phyloP scores from a whole-genome alignment of 2,329 filamentous ascomycete species.

The Phaeophleospora eucalypticola region DNA sequence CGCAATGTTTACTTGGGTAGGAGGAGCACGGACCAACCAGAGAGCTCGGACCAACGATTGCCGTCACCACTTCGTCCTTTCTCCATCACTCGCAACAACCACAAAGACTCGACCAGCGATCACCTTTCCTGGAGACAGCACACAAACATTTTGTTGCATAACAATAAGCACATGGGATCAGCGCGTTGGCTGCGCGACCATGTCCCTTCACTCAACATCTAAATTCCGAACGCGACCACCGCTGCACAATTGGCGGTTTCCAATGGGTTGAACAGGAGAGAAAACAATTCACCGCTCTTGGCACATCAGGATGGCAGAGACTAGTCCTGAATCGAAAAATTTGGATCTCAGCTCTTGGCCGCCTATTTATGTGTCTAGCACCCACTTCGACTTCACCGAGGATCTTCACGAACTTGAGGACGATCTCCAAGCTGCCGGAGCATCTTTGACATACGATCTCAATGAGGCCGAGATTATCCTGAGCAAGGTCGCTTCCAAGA shows the following conservation, averaged over 20 bases:
- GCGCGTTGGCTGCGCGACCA: too few relatives aligned
- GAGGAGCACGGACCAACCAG: too few relatives aligned
- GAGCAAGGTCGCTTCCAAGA: conserved; percentile 65
- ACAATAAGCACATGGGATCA: too few relatives aligned
- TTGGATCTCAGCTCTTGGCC: conserved; percentile 50
- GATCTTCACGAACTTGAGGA: conserved; percentile 63
- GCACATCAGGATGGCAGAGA: background rate
- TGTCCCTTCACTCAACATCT: background rate
- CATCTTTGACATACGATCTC: conserved; percentile 65
- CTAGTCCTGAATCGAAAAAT: background rate
- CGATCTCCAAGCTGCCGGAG: conserved; percentile 52
- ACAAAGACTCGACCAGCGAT: too few relatives aligned
- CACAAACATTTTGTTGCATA: too few relatives aligned
- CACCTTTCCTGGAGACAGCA: too few relatives aligned
- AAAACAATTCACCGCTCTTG: too few relatives aligned
- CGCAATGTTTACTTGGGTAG: too few relatives aligned
- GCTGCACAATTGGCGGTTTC: background rate
- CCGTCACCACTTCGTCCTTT: too few relatives aligned
- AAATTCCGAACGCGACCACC: background rate
- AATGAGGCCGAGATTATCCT: conserved; percentile 70
- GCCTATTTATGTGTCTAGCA: conserved; percentile 67
- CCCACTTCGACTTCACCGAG: conserved; percentile 58
- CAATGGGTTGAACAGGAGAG: background rate
- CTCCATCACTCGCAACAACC: too few relatives aligned
- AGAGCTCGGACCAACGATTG: too few relatives aligned